phyloP scores from a whole-genome alignment of 306 rosid species.

The Carpinus viminea region DNA sequence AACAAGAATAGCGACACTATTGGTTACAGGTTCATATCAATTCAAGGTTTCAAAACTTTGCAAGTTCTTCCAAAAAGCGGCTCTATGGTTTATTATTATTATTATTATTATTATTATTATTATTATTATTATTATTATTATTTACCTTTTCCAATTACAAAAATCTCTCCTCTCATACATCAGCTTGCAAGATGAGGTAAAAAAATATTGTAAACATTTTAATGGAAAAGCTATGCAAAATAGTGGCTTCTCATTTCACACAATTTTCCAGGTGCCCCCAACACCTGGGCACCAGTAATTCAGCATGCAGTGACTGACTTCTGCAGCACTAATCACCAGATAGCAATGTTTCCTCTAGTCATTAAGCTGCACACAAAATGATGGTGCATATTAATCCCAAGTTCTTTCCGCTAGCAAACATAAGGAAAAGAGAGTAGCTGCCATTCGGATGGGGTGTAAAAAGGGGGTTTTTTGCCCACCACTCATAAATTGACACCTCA shows the following conservation, averaged over 20 bases:
- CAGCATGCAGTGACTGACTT: constrained; percentile 47
- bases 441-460: too few species aligned
- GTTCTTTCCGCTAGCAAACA: background rate
- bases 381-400: background rate
- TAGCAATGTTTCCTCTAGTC: constrained; percentile 53
- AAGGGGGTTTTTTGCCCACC: too few species aligned
- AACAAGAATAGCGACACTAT: background rate
- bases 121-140: too few species aligned
- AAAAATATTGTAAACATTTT: constrained; percentile 44
- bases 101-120: too few species aligned
- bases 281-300: too few species aligned
- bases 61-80: constrained; percentile 20
- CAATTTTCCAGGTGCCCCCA: too few species aligned
- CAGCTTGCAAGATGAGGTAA: constrained; percentile 23
- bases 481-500: too few species aligned
- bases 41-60: constrained; percentile 31
- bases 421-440: too few species aligned
- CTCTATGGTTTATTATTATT: constrained; percentile 10
- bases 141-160: constrained; percentile 24
- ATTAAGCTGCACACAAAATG: constrained; percentile 39
- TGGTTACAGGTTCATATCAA: constrained; percentile 7
- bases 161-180: constrained; percentile 28
- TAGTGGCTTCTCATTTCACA: too few species aligned
- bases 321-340: constrained; percentile 61
- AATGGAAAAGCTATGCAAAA: constrained; percentile 22